Percentiles rank a stretch among this genome's conserved stretches.
phyloP scores from a whole-genome alignment of 2,329 filamentous ascomycete genomes.

The Fusarium robinianum region DNA sequence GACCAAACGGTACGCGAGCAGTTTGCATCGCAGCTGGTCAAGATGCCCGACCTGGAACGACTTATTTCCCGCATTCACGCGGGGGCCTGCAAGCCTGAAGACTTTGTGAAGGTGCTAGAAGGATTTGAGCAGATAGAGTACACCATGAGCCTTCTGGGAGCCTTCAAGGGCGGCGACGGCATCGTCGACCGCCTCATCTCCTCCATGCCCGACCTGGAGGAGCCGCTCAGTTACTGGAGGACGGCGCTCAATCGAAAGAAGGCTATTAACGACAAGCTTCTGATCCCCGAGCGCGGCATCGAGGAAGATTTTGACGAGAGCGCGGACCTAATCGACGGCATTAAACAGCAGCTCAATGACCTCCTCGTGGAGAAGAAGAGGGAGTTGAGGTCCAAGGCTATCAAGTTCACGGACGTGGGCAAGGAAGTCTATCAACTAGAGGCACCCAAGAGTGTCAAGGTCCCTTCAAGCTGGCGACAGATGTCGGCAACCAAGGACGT shows the following conservation, averaged over 20 bases:
- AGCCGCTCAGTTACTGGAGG: constrained; percentile 82
- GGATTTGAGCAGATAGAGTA: constrained; percentile 98
- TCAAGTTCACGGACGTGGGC: constrained; percentile 82
- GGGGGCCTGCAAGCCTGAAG: constrained; percentile 83
- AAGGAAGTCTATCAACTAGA: constrained; percentile 98
- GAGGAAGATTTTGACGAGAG: constrained; percentile 92
- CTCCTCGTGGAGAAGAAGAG: constrained; percentile 73
- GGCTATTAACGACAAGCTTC: constrained; percentile 76
- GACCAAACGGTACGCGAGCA: constrained; percentile 80
- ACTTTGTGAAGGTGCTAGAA: constrained; percentile 91
- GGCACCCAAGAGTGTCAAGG: constrained; percentile 80
- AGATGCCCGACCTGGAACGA: constrained; percentile 91
- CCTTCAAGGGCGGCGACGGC: constrained; percentile 76
- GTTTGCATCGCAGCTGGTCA: constrained; percentile 85
- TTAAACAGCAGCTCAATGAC: constrained; percentile 72
- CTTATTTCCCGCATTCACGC: constrained; percentile 95
- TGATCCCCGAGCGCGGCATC: constrained; percentile 84
- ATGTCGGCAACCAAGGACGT: constrained; percentile 92
- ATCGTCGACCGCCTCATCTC: constrained; percentile 82
- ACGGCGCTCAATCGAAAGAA: constrained; percentile 84
- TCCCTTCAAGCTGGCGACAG: constrained; percentile 89
- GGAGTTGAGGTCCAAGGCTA: constrained; percentile 72
- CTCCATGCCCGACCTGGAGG: constrained; percentile 81
- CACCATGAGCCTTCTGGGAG: constrained; percentile 78
- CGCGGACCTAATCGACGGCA: constrained; percentile 72